Base-by-base conservation (phyloP, 805 yeast genomes). In the Lachancea sp. region DNA sequence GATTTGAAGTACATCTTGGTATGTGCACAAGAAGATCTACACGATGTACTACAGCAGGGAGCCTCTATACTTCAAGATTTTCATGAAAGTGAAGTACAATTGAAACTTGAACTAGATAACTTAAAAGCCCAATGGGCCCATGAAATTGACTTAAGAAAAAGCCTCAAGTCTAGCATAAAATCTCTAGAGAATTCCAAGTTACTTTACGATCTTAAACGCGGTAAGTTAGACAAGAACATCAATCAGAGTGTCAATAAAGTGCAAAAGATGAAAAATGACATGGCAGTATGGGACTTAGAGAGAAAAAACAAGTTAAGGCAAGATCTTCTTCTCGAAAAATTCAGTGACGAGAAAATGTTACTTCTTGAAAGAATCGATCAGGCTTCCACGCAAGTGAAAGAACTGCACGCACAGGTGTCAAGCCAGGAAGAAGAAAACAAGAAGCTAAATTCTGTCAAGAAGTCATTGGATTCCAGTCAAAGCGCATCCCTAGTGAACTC, bases 1-100 rank as follows among this genome's bases (percentile, higher is more conserved):
- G 63, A 60, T 40, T 43, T 60, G 46, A 59, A 60, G 30, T 55
- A 51, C 28, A 57, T 60, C 16, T 41, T 61, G 29, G 54, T 57
- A 4, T 56, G 60, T 39, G 52, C 63, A 1, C 64, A 60, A 39
- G 63, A 59, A 40, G 63, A 60, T 40, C 38, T 60, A 41, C 65
- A 59, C 40, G 58, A 58, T n/a, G 58, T 60, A 3, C 41, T 60
- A 8, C 45, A 50, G 12, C 61, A 58, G 32, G 56, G 56, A 30
- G 25, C 50, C 3, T 47, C 54, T 5, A 29, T 51, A 3, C 42
- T 54, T 17, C 54, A 55, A 29, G 63, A 60, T 40, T 61, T 60
- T 38, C 48, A 50, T 32, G 64, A 58, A 26, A 47, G 58, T 1
- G 53, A 54, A 39, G n/a, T 49, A 28, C 56, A 55, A 34, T 36